A percentile compares a stretch with the other conserved stretches of the same genome.
phyloP scores from a whole-genome alignment of 1,284 basidiomycete species.

The Sphagnurus paluster region DNA sequence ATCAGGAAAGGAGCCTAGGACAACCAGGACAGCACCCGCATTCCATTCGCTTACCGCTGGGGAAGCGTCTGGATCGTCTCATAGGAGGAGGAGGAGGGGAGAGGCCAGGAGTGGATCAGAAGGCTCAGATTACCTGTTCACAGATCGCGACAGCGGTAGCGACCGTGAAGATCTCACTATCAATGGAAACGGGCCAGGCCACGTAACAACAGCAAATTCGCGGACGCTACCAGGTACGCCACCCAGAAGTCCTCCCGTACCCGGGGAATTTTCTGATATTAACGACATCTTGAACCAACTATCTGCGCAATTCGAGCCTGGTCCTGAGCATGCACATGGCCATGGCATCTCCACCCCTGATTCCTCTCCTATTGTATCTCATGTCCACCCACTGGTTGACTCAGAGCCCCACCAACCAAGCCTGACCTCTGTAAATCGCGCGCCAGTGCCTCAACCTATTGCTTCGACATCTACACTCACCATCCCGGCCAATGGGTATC shows the following conservation, averaged over 20 bases:
- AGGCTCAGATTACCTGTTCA: constrained; percentile 60
- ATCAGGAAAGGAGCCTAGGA: constrained; percentile 46
- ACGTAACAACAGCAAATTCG: constrained; percentile 28
- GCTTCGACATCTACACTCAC: constrained; percentile 48
- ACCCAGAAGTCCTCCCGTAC: constrained; percentile 41
- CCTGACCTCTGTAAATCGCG: constrained; percentile 33
- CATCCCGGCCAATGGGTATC: constrained; percentile 22
- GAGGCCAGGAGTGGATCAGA: constrained; percentile 43
- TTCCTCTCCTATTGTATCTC: constrained; percentile 46
- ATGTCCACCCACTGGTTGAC: constrained; percentile 32
- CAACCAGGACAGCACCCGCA: constrained; percentile 68
- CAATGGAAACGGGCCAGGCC: constrained; percentile 25
- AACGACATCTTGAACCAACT: constrained; percentile 74
- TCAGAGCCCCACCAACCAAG: constrained; percentile 24
- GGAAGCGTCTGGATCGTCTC: constrained; percentile 36
- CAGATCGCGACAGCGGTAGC: constrained; percentile 41
- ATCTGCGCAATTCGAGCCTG: constrained; percentile 63
- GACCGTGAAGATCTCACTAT: constrained; percentile 37
- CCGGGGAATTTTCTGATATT: constrained; percentile 65
- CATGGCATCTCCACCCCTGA: constrained; percentile 39
- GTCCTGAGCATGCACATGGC: constrained; percentile 41
- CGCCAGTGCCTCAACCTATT: constrained; percentile 36
- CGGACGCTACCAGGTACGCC: constrained; percentile 28
- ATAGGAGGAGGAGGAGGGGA: constrained; percentile 30
- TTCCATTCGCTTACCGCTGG: constrained; percentile 72